Base-by-base conservation (phyloP, 768 basidiomycete species). In the Multifurca ochricompacta region DNA sequence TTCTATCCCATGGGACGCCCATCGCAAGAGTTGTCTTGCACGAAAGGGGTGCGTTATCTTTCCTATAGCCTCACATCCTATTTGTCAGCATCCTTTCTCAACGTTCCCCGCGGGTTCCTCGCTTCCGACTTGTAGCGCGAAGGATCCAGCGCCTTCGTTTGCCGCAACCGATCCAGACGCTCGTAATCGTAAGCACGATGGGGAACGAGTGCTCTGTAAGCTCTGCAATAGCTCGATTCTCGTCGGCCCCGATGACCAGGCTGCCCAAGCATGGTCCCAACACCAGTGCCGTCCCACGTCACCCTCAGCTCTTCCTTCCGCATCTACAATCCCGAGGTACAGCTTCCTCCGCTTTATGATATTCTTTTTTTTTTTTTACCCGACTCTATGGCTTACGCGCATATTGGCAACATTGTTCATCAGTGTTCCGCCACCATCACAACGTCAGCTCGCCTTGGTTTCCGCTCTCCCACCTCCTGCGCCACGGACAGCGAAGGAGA, bases 1-100 rank as follows among this genome's bases (percentile, higher is more conserved):
- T 63, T 85, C 82, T n/a, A 89, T 90, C 50, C 87, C 87, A 0
- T 90, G 87, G 87, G 86, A 89, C 64, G 87, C 87, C 3, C 87
- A 90, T 64, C 73, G 87, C 37, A 89, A 87, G 71, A 86, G 84
- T 64, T 89, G 87, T 68, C 69, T 90, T 42, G 81, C 85, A 1
- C 88, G 86, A 71, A 85, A 86, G 67, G 77, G 80, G 86, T 85
- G 64, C 56, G 82, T 48, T 32, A 18, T 72, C 16, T 5, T 21
- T 23, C 31, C 7, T 25, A 13, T 31, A 13, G 9, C 18, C 14
- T 25, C 8, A 7, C 18, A 11, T 6, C 2, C n/a, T 21, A 16
- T 23, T 35, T 25, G 19, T 19, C 30, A 14, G 39, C 30, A 23
- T 6, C 6, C 28, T 21, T 31, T 35, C 61, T 42, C 61, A 35